Evolutionary conservation across 306 rosid genomes (phyloP), one percentile per base, ranked within the genome.

Genomic region (Fragaria iinumae): DNA sequence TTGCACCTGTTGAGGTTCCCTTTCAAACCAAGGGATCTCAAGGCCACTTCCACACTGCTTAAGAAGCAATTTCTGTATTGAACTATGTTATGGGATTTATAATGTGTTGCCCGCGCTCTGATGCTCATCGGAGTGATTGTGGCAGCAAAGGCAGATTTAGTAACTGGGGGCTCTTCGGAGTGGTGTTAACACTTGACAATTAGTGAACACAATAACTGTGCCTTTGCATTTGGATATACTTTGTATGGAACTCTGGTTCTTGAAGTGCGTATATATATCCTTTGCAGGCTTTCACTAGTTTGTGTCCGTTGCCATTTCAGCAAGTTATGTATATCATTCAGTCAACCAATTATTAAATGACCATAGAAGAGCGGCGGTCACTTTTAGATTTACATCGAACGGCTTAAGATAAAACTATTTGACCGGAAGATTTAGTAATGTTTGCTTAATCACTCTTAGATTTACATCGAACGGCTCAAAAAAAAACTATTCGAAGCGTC

Each of bases 101-200:
- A 68, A 56, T 39, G 74, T 68, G 36, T 53, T 67, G 72, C 67
- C 56, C 74, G 56, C 75, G 6, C 69, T 76, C 74, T 25, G 34
- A 25, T 27, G 29, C 71, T 38, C 36, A 23, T 70, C 75, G 17
- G 49, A 52, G 75, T 48, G 63, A 39, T 43, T 71, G 56, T 69
- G 76, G 76, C 69, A 49, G 39, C 63, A 45, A 32, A 70, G 6
- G 71, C 57, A 71, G 75, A 60, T 20, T 29, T 74, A 74, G 78
- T 55, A 20, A 41, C 68, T 38, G 36, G 55, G 29, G 34, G 20
- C 67, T 69, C 17, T 32, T 48, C 29, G 0, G 23, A 50, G 74
- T 72, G 48, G 65, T 8, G 47, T 32, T 63, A 63, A 63, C 48
- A 18, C 70, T 65, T 65, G 8, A 65, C 70, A 38, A 18, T 38